Base-by-base conservation (phyloP, 768 basidiomycete species). In the Lentinula sp. region DNA sequence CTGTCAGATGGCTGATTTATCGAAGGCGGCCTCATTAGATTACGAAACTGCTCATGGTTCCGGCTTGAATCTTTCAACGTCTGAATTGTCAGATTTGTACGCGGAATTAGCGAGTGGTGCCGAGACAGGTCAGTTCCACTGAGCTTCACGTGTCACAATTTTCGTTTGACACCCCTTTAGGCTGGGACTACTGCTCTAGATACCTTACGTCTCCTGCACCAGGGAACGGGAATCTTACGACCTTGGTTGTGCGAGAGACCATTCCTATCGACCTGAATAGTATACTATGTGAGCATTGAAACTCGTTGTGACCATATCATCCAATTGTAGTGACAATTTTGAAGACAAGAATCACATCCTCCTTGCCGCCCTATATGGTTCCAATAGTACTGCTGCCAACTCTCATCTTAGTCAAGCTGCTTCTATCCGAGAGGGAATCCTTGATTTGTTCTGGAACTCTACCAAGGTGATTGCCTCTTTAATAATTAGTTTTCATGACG, bases 381-480 rank as follows among this genome's bases (percentile, higher is more conserved):
- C 60, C 8, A 80, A 86, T 49, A 59, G 67, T 0, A 70, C 74
- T 0, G 76, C 78, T 4, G 80, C 78, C 0, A 67, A 73, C 2
- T 70, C 73, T 31, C 92, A 95, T 67, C 75, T 71, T 16, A 66
- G 77, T 23, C 77, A 80, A 2, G 92, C 93, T 0, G 71, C 78
- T 0, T 72, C 74, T 7, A 74, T 93, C 46, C 83, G 84, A 61
- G 78, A 73, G 21, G 94, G 86, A 0, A 84, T 97, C 62, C 75
- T 97, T 39, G 95, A 98, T 70, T 81, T 97, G 8, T 78, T 85
- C 73, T 97, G 95, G 94, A 90, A 96, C 68, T 65, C 84, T 0
- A 73, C 76, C 7, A 91, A 89, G 74, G 80, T 80, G 42, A 34
- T 31, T 32, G 18, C 15, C 9, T 70, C 57, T 61, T 35, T 40